Base-by-base conservation (phyloP, 164 flowering plant species). In the Liriodendron chinense region DNA sequence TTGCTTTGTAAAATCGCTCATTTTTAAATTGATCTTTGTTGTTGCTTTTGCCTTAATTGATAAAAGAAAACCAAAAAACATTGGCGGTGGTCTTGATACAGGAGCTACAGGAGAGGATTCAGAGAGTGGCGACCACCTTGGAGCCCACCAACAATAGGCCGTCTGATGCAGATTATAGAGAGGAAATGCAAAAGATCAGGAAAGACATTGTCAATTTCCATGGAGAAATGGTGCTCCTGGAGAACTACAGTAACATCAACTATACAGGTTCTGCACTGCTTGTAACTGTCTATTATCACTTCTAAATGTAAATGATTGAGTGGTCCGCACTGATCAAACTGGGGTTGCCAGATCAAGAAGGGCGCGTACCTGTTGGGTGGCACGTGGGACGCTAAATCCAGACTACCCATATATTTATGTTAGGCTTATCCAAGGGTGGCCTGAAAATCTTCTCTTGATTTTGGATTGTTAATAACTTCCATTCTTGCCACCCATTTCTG, bases 151-250 rank as follows among this genome's bases (percentile, higher is more conserved):
- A 91, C 34, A 81, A 20, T 69, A 80, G 79, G 16, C 84, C 91
- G 61, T 86, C 86, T 13, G 85, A 84, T 34, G 8, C 75, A 13
- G 67, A 73, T 16, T 88, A 85, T 65, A 78, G 77, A 75, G 92
- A 89, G 48, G 87, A 86, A 65, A 89, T 91, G 89, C 78, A 67
- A 50, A 84, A 72, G 72, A 86, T 91, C 53, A 89, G 90, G 77
- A 89, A 90, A 70, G 90, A 87, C 57, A 85, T 93, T 25, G 91
- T 94, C 72, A 78, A 93, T 81, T 91, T 94, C 81, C 96, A 93
- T 66, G 97, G 98, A 0, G 97, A 94, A 84, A 94, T 93, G 97
- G 94, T 94, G 57, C 92, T 94, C 18, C 71, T 94, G 21, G 85
- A 76, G 70, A 90, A 89, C 72, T 94, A 94, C 81, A 94, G 97